Evolutionary conservation across 2,329 filamentous ascomycete species (phyloP).

Genomic region (Pleomassaria siparia): DNA sequence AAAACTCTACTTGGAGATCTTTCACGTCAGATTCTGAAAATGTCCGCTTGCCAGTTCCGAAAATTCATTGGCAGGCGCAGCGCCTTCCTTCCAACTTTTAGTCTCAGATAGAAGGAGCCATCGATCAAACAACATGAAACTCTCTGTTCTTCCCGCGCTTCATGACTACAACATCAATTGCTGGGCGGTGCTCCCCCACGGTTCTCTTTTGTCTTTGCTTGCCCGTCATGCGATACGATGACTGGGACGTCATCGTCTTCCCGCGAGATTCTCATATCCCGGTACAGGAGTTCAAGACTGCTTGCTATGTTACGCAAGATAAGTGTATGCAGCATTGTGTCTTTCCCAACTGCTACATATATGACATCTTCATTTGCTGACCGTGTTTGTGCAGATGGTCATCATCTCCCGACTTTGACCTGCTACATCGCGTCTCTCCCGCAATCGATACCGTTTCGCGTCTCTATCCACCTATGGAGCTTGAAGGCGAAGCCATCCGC

Average conservation of each 20-base stretch:
- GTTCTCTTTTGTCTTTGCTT: slow-evolving; percentile 7
- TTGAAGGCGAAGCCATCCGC: slow-evolving; percentile 24
- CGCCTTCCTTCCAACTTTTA: background rate
- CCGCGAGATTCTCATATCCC: slow-evolving; percentile 67
- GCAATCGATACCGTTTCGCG: slow-evolving; percentile 32
- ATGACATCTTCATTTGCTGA: background rate
- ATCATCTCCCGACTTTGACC: slow-evolving; percentile 31
- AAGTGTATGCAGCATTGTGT: slow-evolving; percentile 21
- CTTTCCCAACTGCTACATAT: background rate
- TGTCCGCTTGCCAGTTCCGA: too few relatives aligned
- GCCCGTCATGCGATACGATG: slow-evolving; percentile 74
- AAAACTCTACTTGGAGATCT: too few relatives aligned
- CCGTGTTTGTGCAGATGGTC: slow-evolving; percentile 24
- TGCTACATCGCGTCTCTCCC: slow-evolving; percentile 33
- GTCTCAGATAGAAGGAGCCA: background rate
- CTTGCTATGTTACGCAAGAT: slow-evolving; percentile 67
- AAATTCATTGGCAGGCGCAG: background rate
- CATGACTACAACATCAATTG: background rate
- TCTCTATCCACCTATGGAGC: slow-evolving; percentile 40
- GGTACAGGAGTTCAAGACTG: slow-evolving; percentile 78
- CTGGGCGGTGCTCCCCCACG: slow-evolving; percentile 12
- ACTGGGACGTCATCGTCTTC: slow-evolving; percentile 86
- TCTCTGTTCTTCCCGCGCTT: background rate
- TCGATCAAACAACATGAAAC: background rate
- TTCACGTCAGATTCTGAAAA: too few relatives aligned